Evolutionary conservation across 2,329 filamentous ascomycete species (phyloP), one percentile per base, ranked within the genome.

Genomic region (Aspergillus awamori): DNA sequence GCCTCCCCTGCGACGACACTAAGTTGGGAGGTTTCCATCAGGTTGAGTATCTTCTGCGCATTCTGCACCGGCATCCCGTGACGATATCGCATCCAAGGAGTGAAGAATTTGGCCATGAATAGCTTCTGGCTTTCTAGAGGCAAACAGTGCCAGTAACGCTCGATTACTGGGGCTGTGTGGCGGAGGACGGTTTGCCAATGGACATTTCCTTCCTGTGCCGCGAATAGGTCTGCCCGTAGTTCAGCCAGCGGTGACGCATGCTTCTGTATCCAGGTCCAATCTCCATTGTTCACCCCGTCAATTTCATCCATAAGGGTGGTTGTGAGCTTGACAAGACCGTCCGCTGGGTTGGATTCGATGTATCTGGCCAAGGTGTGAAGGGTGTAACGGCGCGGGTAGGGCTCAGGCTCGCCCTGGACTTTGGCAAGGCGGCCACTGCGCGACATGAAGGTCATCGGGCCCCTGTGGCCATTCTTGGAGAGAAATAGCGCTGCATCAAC

Each of bases 261-360:
- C 10, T 56, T 60, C 26, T 60, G 60, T 5, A 62, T 45, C 60
- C 60, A 62, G 52, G 51, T 49, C 60, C 60, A 62, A 36, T 62
- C 60, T 8, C 52, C 55, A 1, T 53, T 33, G 38, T 52, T 59
- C n/a, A 49, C 45, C 2, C 43, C 43, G 20, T 52, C 59, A 8
- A 62, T 52, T 26, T 62, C 60, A 17, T 62, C 60, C 57, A 62
- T 59, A 4, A 62, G 22, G 15, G 36, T 28, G n/a, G 57, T 59
- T 2, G 51, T 62, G 38, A 62, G 26, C n/a, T 53, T 43, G 26
- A 58, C 41, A n/a, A 62, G 38, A 11, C 30, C 53, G 13, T 59
- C 57, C n/a, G 49, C 45, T 1, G 57, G 20, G 17, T 47, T 53
- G 11, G 43, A 52, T 8, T 62, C 55, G 11, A 57, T 11, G n/a